Conservation (phyloP, 805 yeast species). For the Candida sphagnicola region DNA sequence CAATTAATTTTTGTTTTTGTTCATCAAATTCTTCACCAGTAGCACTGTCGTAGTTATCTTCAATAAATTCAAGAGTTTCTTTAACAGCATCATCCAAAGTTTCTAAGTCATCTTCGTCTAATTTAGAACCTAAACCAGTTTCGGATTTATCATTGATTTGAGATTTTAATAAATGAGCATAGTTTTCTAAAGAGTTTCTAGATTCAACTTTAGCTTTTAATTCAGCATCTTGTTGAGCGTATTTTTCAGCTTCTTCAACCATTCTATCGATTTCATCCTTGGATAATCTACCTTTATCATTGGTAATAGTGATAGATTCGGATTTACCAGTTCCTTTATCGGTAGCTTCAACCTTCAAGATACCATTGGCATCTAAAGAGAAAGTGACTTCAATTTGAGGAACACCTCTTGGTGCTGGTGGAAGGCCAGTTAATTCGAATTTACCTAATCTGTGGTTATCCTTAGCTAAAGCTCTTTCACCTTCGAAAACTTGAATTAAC, state of each 20-base stretch:
- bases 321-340: slow-evolving; percentile 99
- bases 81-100: slow-evolving; percentile 79
- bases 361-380: slow-evolving; percentile 99
- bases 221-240: slow-evolving; percentile 44
- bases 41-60: slow-evolving; percentile 77
- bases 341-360: slow-evolving; percentile 97
- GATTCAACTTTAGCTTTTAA: slow-evolving; percentile 40
- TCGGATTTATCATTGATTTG: slow-evolving; percentile 34
- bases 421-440: slow-evolving; percentile 96
- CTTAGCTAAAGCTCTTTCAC: slow-evolving; percentile 98
- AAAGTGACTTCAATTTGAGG: slow-evolving; percentile 99
- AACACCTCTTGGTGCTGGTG: slow-evolving; percentile 98
- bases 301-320: slow-evolving; percentile 97
- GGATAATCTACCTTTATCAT: slow-evolving; percentile 98
- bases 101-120: slow-evolving; percentile 90
- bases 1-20: slow-evolving; percentile 73
- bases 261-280: slow-evolving; percentile 96
- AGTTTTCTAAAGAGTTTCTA: slow-evolving; percentile 44
- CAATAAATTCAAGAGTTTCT: slow-evolving; percentile 85
- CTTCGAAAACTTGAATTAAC: slow-evolving; percentile 98
- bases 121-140: slow-evolving; percentile 62
- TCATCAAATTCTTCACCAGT: slow-evolving; percentile 91
- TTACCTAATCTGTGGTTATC: slow-evolving; percentile 98
- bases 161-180: slow-evolving; percentile 45
- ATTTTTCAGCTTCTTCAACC: slow-evolving; percentile 98